These are phyloP conservation scores for Closterium sp. DNA, from an alignment of 139 green algal species.

Conservation along the genomic window DNA sequence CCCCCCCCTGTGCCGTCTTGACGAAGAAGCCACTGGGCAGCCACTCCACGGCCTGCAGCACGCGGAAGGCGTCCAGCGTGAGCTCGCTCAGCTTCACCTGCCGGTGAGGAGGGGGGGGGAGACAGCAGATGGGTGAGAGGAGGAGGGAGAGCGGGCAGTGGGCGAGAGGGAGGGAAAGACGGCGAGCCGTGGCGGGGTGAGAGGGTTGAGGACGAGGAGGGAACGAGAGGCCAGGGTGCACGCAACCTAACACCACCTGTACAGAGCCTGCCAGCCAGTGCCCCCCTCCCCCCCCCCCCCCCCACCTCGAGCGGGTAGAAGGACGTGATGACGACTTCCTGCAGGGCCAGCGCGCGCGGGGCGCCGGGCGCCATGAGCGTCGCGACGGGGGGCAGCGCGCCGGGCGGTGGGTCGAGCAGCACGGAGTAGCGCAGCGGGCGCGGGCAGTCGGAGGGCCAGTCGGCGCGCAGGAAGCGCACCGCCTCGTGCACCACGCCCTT, in stretches of 20 bases:
- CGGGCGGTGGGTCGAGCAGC: constrained; percentile 22
- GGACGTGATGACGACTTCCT: constrained; percentile 59
- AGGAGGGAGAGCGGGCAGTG: background rate
- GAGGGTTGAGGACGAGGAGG: background rate
- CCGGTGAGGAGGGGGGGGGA: background rate
- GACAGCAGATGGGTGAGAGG: too few relatives aligned
- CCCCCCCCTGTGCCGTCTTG: background rate
- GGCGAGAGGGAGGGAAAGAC: background rate
- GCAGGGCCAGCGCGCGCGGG: constrained; percentile 47
- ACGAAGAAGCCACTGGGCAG: constrained; percentile 47
- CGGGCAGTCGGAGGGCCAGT: constrained; percentile 39
- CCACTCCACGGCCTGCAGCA: constrained; percentile 72
- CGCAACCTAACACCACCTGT: too few relatives aligned
- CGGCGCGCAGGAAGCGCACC: constrained; percentile 59
- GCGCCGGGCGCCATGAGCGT: constrained; percentile 34
- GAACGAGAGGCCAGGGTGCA: background rate
- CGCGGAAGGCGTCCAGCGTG: constrained; percentile 68
- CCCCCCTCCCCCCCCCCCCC: too few relatives aligned
- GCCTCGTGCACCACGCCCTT: constrained; percentile 54
- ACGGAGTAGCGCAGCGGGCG: constrained; percentile 28
- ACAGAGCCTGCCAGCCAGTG: too few relatives aligned
- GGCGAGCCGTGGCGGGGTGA: background rate
- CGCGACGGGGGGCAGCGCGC: constrained; percentile 19
- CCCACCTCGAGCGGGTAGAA: constrained; percentile 55
- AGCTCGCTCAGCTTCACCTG: constrained; percentile 76